Conservation (phyloP, 306 rosid genomes). For the Ceratonia siliqua region DNA sequence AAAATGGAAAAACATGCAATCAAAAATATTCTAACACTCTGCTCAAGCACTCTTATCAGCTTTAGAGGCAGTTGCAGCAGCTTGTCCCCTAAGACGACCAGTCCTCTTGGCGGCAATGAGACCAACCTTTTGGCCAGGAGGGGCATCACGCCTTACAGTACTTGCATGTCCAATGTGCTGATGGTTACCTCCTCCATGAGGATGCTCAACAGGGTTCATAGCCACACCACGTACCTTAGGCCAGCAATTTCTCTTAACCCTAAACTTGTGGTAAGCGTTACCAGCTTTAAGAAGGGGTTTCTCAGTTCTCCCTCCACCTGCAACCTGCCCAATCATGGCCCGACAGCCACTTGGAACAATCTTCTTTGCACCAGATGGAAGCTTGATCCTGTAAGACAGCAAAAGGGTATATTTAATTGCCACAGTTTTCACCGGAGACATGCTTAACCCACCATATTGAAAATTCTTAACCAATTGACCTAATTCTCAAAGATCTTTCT, state of each 20-base stretch:
- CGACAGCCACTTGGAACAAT: conserved; percentile 74
- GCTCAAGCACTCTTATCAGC: conserved; percentile 60
- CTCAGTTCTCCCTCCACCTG: conserved; percentile 88
- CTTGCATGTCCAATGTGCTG: conserved; percentile 88
- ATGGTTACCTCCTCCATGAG: conserved; percentile 95
- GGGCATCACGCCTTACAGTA: conserved; percentile 75
- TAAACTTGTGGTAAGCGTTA: conserved; percentile 80
- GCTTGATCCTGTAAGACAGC: conserved; percentile 56
- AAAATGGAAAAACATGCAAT: conserved; percentile 27
- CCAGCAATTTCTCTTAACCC: conserved; percentile 87
- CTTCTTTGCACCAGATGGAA: conserved; percentile 84
- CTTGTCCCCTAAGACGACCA: conserved; percentile 84
- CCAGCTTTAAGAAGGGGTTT: conserved; percentile 82
- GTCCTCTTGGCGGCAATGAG: conserved; percentile 85
- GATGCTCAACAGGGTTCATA: conserved; percentile 95
- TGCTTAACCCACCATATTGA: background rate
- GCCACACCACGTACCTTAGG: conserved; percentile 96
- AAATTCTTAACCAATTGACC: background rate
- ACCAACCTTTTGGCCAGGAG: conserved; percentile 88
- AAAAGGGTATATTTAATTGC: background rate
- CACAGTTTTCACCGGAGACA: background rate
- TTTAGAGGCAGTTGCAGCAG: conserved; percentile 73
- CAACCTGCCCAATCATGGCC: conserved; percentile 89
- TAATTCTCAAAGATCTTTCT: background rate
- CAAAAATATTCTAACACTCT: conserved; percentile 12